Base-by-base conservation (phyloP, 176 grass and related monocot species). In the Triticum monococcum region DNA sequence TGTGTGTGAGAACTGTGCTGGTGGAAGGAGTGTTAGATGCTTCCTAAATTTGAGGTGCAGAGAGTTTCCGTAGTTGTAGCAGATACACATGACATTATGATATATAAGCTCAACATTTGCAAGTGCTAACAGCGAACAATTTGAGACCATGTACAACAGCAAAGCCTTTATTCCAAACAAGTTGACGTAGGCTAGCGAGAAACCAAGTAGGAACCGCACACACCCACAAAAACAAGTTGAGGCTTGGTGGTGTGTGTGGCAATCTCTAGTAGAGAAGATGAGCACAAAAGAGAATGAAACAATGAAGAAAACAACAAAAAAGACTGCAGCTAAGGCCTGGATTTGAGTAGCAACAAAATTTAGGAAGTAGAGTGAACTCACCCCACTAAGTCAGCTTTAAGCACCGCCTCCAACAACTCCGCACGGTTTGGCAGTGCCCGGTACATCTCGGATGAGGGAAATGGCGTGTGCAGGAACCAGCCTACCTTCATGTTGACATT, bases 401-500 rank as follows among this genome's bases (percentile, higher is more conserved):
- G 84, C 70, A 98, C 93, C 7, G 97, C 95, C 59, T 90, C 70
- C 81, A 98, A 89, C 28, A 98, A 26, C 28, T 94, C 92, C 2
- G 71, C 85, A 3, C 97, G 93, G 57, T 94, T 92, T 0, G 97
- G 97, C 6, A 98, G 31, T 35, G 97, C 94, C n/a, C 90, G 85
- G 45, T 94, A 95, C 59, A 98, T 85, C 87, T 96, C 97, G 12
- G 90, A 88, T 4, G 97, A 98, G 2, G 97, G 96, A 80, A 98
- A 98, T 5, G 97, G 97, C 1, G 97, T 98, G 86, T 98, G 97
- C 41, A 98, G 87, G 80, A 98, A 98, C 97, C 97, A 98, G 5
- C 97, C 97, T 1, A 98, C 97, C 88, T 98, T 98, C 97, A 98
- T 98, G 52, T 91, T 90, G 77, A 30, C 91, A 62, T 94, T 81